These are phyloP conservation scores for Phytophthora aleatoria DNA, from an alignment of 352 stramenopile genomes.

Conservation along the genomic window DNA sequence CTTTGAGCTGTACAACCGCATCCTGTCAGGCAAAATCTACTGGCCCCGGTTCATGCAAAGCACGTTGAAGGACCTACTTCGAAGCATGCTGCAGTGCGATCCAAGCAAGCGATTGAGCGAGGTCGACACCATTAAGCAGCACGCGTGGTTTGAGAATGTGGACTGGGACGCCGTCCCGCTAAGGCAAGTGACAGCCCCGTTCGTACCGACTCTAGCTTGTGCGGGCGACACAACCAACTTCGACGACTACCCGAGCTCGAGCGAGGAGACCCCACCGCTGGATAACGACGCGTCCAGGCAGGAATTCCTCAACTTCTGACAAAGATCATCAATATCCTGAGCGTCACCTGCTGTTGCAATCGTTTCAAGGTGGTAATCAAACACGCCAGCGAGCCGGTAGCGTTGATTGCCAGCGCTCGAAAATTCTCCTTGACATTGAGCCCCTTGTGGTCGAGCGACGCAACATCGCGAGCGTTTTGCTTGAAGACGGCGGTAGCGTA, in stretches of 20 bases:
- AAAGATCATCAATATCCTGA: conserved; percentile 10
- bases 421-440: conserved; percentile 14
- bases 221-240: conserved; percentile 68
- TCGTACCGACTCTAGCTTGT: conserved; percentile 40
- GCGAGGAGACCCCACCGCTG: conserved; percentile 45
- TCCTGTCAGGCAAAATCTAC: conserved; percentile 66
- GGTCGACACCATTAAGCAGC: conserved; percentile 48
- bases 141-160: conserved; percentile 70
- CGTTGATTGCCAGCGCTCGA: conserved; percentile 25
- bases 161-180: conserved; percentile 64
- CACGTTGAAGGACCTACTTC: conserved; percentile 65
- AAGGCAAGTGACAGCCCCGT: conserved; percentile 51
- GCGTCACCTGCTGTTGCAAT: neutral
- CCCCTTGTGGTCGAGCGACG: conserved; percentile 2
- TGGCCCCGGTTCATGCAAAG: conserved; percentile 52
- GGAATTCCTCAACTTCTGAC: conserved; percentile 55
- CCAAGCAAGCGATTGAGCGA: conserved; percentile 55
- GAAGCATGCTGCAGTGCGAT: conserved; percentile 67
- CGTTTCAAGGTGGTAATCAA: conserved; percentile 22
- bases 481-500: conserved; percentile 3
- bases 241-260: conserved; percentile 66
- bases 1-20: conserved; percentile 87
- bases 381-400: conserved; percentile 8
- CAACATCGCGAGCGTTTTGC: conserved; percentile 13
- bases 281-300: conserved; percentile 33